A percentile compares a stretch with the other conserved stretches of the same genome.
Evolutionary conservation across 305 asterid species (phyloP).

Genomic region (Monarda citriodora): DNA sequence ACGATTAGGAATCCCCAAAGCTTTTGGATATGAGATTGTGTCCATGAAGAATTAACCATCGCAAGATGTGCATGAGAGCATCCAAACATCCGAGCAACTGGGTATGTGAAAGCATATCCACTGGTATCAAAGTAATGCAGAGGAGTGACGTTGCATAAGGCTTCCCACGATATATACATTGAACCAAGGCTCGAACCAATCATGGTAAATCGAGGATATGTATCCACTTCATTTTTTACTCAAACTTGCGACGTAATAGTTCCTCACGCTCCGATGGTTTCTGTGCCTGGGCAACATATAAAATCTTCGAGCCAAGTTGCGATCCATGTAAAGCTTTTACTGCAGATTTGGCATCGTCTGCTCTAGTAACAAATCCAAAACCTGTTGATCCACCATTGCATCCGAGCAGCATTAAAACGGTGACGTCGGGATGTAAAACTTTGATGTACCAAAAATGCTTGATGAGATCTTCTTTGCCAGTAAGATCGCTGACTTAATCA

Average conservation of each 20-base stretch:
- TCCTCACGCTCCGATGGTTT: no score
- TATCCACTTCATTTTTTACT: no score
- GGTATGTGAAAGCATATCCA: constrained; percentile 98
- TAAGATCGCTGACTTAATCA: constrained; percentile 52
- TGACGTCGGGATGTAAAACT: no score
- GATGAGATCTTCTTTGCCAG: constrained; percentile 89
- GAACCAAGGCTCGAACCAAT: constrained; percentile 98
- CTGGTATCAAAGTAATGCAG: constrained; percentile 82
- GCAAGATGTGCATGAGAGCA: constrained; percentile 83
- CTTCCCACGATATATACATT: constrained; percentile 90
- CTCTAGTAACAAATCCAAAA: no score
- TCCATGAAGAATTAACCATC: constrained; percentile 99
- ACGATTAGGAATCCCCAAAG: constrained; percentile 84
- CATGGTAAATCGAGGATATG: constrained; percentile 95
- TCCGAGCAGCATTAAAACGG: no score
- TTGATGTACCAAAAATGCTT: no score
- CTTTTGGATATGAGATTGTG: constrained; percentile 81
- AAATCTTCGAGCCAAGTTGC: no score
- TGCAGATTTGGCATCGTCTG: no score
- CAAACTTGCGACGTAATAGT: no score
- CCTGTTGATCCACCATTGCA: no score
- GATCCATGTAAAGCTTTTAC: no score
- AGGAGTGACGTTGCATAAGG: constrained; percentile 72
- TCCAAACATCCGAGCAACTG: constrained; percentile 85
- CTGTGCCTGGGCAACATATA: no score